Conservation (phyloP, 805 yeast genomes). For the Pichia ethanolica region DNA sequence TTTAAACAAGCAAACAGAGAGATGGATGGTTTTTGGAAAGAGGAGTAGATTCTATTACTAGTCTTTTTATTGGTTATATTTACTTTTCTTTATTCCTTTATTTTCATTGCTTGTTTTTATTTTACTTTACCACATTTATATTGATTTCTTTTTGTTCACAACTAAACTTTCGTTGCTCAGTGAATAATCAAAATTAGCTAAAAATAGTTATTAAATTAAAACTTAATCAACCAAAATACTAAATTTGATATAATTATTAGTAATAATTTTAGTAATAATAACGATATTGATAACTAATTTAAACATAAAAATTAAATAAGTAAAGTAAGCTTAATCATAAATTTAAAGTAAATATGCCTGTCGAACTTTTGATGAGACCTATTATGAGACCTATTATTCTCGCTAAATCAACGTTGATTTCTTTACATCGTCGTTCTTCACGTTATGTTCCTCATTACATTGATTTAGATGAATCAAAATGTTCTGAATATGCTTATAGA, state of each 20-base stretch:
- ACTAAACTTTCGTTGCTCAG: not conserved
- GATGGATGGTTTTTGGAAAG: too few species aligned
- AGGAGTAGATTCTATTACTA: too few species aligned
- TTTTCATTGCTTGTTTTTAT: not conserved
- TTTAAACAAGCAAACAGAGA: too few species aligned
- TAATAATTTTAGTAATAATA: too few species aligned
- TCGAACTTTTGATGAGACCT: constrained; percentile 51
- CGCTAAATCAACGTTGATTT: constrained; percentile 47
- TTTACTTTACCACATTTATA: not conserved
- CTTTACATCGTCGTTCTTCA: constrained; percentile 49
- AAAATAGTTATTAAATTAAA: too few species aligned
- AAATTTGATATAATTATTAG: too few species aligned
- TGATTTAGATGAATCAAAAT: constrained; percentile 32
- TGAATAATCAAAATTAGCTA: not conserved
- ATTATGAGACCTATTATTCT: constrained; percentile 51
- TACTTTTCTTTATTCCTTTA: not conserved
- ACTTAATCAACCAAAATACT: too few species aligned
- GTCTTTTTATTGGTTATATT: not conserved
- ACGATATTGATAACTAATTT: not conserved
- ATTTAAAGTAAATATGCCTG: constrained; percentile 37
- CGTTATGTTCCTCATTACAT: constrained; percentile 48
- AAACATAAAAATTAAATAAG: not conserved
- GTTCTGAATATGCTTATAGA: constrained; percentile 40
- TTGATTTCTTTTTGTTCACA: not conserved
- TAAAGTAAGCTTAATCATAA: not conserved